phyloP scores from a whole-genome alignment of 1,284 basidiomycete genomes.

The Ustilago loliicola region DNA sequence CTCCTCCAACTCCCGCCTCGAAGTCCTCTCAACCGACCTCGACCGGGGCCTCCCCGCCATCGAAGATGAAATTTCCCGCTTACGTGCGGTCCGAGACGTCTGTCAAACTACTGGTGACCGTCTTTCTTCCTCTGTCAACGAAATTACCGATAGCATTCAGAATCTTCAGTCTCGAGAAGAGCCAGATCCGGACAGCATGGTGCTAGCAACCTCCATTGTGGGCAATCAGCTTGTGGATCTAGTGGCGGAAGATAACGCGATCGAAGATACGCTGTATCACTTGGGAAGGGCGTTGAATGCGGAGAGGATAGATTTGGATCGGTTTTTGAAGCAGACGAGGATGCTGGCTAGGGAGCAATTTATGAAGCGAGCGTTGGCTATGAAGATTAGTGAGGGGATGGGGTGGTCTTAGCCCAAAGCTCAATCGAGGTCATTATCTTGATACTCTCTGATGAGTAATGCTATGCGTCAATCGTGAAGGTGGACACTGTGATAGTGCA shows the following conservation, averaged over 20 bases:
- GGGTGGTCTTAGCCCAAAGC: conserved; percentile 40
- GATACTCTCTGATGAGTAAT: too few species aligned
- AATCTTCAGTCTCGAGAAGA: conserved; percentile 71
- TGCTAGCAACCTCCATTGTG: conserved; percentile 63
- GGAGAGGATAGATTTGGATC: conserved; percentile 73
- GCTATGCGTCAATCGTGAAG: too few species aligned
- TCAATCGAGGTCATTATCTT: too few species aligned
- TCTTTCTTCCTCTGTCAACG: conserved; percentile 76
- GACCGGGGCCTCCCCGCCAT: conserved; percentile 91
- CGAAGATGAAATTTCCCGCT: conserved; percentile 92
- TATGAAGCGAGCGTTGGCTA: conserved; percentile 63
- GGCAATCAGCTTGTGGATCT: conserved; percentile 80
- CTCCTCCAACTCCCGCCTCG: conserved; percentile 81
- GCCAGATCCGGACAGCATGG: conserved; percentile 58
- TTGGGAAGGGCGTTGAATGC: conserved; percentile 91
- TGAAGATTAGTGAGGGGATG: conserved; percentile 62
- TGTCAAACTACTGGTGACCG: conserved; percentile 83
- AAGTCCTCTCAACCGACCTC: conserved; percentile 84
- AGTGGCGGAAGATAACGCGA: conserved; percentile 97
- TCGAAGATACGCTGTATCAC: conserved; percentile 98
- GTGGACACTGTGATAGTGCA: not conserved
- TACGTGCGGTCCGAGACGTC: conserved; percentile 93
- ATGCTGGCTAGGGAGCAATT: conserved; percentile 68
- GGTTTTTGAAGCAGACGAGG: conserved; percentile 67
- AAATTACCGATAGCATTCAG: conserved; percentile 78